Base-by-base conservation (phyloP, 768 basidiomycete genomes). In the Xerocomellus intermedius region DNA sequence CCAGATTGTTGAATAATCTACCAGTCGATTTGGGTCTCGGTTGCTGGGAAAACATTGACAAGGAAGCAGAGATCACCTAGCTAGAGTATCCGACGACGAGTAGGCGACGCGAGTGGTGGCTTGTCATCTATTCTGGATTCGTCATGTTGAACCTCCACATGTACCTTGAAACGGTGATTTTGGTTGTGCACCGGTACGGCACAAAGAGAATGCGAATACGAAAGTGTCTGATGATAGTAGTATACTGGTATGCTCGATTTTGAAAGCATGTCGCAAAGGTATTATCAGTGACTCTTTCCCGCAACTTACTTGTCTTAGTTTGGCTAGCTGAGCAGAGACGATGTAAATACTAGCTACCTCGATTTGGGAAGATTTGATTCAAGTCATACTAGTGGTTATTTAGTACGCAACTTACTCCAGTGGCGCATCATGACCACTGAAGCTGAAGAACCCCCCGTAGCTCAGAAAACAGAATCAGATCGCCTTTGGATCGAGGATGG, bases 31-130 rank as follows among this genome's bases (percentile, higher is more conserved):
- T 61, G 47, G 53, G 42, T 22, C 48, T 61, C 24, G 39, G 44
- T 2, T 4, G 14, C 21, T 61, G 60, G 58, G 50, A 60, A 19
- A 43, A 46, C 10, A 33, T 60, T 10, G 58, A 51, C 26, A 42
- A 52, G 21, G 46, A 46, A 4, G 32, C 22, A 30, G 48, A 50
- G n/a, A 21, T 50, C 16, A 14, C 4, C 17, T 48, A n/a, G n/a
- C n/a, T n/a, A 22, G 24, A n/a, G 28, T 32, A 41, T 41, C 21
- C 12, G 19, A 21, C 21, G 2, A 21, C 21, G 21, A 41, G 39
- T 22, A 5, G 37, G 21, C 12, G 39, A 21, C 19, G 12, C 12
- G 39, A 41, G 21, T n/a, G n/a, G n/a, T n/a, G n/a, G 39, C 7
- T 22, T 21, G 5, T 21, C 19, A 39, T 39, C 9, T 19, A 9